Evolutionary conservation across 1,139 yeast species (phyloP).

Genomic region (Chernovozyma sophiae-reginae): DNA sequence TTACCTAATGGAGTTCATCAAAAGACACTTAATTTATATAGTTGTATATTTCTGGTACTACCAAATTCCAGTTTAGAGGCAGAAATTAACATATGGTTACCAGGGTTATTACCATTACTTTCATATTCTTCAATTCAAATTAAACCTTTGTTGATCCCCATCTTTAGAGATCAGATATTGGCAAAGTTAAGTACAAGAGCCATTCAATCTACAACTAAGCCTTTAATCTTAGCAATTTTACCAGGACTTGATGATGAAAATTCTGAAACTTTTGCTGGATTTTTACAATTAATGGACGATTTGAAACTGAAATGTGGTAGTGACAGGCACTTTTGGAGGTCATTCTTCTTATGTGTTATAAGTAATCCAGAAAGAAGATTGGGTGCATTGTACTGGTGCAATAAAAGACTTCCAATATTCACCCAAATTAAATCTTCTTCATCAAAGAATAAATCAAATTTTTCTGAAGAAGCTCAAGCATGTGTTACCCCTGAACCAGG

Average conservation of each 20-base stretch:
- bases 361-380: slow-evolving; percentile 73
- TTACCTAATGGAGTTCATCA: slow-evolving; percentile 96
- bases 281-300: slow-evolving; percentile 55
- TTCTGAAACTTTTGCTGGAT: slow-evolving; percentile 70
- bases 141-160: slow-evolving; percentile 65
- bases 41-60: slow-evolving; percentile 60
- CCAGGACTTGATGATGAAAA: slow-evolving; percentile 93
- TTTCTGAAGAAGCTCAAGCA: slow-evolving; percentile 55
- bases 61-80: slow-evolving; percentile 48
- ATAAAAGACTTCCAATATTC: slow-evolving; percentile 58
- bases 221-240: slow-evolving; percentile 67
- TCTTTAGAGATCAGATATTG: slow-evolving; percentile 55
- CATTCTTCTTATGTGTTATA: slow-evolving; percentile 69
- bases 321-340: slow-evolving; percentile 83
- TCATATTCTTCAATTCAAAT: slow-evolving; percentile 86
- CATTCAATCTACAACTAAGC: slow-evolving; percentile 55
- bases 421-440: slow-evolving; percentile 16
- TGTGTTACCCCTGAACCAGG: slow-evolving; percentile 77
- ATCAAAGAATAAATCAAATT: slow-evolving; percentile 9
- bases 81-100: slow-evolving; percentile 70
- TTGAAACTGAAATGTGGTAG: slow-evolving; percentile 58
- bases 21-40: slow-evolving; percentile 76
- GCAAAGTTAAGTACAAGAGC: slow-evolving; percentile 42
- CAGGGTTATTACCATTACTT: slow-evolving; percentile 82
- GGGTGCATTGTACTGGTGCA: slow-evolving; percentile 81